Conservation (phyloP, 2,329 filamentous ascomycete species). For the Xylaria digitata region DNA sequence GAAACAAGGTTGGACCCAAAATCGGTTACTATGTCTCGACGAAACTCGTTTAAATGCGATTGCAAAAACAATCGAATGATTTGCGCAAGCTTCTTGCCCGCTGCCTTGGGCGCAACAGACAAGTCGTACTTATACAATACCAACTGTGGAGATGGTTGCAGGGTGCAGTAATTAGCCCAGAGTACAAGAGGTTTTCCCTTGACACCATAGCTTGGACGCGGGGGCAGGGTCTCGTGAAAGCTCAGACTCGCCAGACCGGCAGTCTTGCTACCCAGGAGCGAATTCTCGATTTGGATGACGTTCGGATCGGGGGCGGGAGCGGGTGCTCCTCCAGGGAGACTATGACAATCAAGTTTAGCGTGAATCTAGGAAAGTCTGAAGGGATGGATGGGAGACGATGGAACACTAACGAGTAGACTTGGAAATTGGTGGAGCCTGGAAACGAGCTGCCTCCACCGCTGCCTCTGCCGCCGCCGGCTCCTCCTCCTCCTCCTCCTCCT, state of each 20-base stretch:
- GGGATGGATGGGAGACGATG: neutral
- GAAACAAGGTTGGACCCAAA: constrained; percentile 51
- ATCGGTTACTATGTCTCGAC: constrained; percentile 48
- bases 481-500: neutral
- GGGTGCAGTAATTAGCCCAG: constrained; percentile 31
- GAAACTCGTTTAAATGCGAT: neutral
- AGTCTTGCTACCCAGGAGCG: neutral
- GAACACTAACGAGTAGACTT: constrained; percentile 2
- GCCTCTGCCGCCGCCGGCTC: neutral
- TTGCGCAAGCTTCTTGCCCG: constrained; percentile 27
- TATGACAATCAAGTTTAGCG: constrained; percentile 6
- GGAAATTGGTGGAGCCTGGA: neutral
- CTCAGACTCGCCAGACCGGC: neutral
- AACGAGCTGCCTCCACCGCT: neutral
- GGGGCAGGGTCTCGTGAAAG: constrained; percentile 1
- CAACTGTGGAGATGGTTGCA: neutral
- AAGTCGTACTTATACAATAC: constrained; percentile 38
- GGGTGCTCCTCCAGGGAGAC: neutral
- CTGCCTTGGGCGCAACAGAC: constrained; percentile 1
- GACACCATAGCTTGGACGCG: constrained; percentile 30
- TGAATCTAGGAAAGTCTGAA: neutral
- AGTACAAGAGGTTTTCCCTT: constrained; percentile 12
- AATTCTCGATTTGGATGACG: constrained; percentile 18
- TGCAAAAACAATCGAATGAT: constrained; percentile 29
- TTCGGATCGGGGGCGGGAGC: neutral